These are phyloP conservation scores for Coniferiporia weirii DNA, from an alignment of 1,284 basidiomycete species.

Conservation along the genomic window DNA sequence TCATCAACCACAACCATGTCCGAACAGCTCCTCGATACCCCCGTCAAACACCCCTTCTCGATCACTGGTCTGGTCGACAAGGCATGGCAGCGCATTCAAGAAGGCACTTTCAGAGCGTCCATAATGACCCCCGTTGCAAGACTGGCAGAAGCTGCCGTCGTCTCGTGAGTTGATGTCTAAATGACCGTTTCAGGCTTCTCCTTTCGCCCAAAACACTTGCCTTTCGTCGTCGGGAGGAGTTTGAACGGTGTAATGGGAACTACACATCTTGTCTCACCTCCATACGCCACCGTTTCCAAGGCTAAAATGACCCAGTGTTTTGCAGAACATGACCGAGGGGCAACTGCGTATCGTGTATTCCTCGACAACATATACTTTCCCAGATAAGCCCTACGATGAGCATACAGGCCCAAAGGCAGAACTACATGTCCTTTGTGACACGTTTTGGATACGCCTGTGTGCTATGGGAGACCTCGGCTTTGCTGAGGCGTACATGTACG, in stretches of 20 bases:
- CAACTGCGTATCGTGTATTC: constrained; percentile 42
- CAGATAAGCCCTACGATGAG: constrained; percentile 22
- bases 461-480: constrained; percentile 67
- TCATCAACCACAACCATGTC: constrained; percentile 28
- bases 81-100: constrained; percentile 35
- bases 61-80: constrained; percentile 36
- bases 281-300: constrained; percentile 3
- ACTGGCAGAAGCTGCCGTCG: constrained; percentile 42
- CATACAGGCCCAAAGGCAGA: constrained; percentile 31
- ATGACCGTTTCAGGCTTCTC: too few relatives aligned
- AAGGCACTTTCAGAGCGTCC: constrained; percentile 32
- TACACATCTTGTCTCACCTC: not conserved
- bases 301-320: constrained; percentile 30
- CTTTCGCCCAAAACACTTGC: not conserved
- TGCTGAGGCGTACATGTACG: constrained; percentile 71
- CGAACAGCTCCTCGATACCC: constrained; percentile 35
- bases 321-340: constrained; percentile 44
- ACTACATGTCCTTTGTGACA: constrained; percentile 52
- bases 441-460: constrained; percentile 64
- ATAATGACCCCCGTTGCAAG: constrained; percentile 35
- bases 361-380: constrained; percentile 44
- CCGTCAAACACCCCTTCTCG: constrained; percentile 38
- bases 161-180: constrained; percentile 32
- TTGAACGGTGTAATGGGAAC: too few relatives aligned
- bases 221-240: too few relatives aligned